Evolutionary conservation across 78 protist species (phyloP), one percentile per base, ranked within the genome.

Genomic region (Speleostelium caveatum): DNA sequence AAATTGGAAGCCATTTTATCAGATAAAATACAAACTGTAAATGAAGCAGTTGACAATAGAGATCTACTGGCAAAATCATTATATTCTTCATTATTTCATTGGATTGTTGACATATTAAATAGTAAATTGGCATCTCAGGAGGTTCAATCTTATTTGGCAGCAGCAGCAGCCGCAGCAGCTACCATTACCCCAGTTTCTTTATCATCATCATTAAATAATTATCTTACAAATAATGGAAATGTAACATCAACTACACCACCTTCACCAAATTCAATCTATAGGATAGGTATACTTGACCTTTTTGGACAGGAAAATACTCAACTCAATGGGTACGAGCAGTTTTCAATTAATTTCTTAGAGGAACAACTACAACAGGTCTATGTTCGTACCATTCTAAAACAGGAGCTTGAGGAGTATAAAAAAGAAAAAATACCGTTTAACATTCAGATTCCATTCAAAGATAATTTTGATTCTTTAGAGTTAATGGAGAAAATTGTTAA

Each of bases 221-320:
- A n/a, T n/a, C n/a, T n/a, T n/a, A n/a, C n/a, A n/a, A n/a, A 16
- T 24, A 55, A 55, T 2, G 14, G 26, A 16, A 55, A 2, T 2
- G 1, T 21, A 2, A 51, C 12, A 19, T 51, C 56, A 51, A 51
- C 56, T 19, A 51, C 17, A 21, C 1, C 56, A 51, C 12, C 56
- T 2, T 19, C 1, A 19, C 10, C 59, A 17, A 71, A 0, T 45
- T 8, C 7, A 17, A 33, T 38, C 2, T 75, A 78, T 53, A 30
- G 49, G 28, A 92, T 96, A 38, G 98, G 98, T 21, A 42, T 96
- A 16, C 33, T 96, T 39, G 98, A 96, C 75, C 93, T 96, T 56
- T 95, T 95, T 42, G 98, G 98, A 28, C 96, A 96, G 32, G 98
- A 96, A 59, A 89, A 73, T 49, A 76, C 89, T 32, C 83, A 69